These are phyloP conservation scores for Mycogone perniciosa DNA, from an alignment of 2,329 filamentous ascomycete species.

Conservation along the genomic window DNA sequence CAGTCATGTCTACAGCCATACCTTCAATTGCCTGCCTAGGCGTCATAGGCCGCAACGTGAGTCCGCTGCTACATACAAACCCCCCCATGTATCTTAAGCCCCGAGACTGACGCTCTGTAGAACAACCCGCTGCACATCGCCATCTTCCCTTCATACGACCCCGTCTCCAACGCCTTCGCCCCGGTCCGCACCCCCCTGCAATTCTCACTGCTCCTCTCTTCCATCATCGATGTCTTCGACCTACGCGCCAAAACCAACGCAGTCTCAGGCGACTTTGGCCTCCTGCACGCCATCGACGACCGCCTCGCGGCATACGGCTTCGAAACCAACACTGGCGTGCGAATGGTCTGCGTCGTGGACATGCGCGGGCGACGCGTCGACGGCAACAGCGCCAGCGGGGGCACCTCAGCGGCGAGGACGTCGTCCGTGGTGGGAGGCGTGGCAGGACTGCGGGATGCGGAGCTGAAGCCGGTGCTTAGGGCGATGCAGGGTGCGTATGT, in stretches of 20 bases:
- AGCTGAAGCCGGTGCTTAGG: slow-evolving; percentile 83
- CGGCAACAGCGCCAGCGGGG: slow-evolving; percentile 11
- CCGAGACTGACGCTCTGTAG: slow-evolving; percentile 38
- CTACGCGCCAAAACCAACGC: slow-evolving; percentile 69
- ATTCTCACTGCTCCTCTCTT: slow-evolving; percentile 85
- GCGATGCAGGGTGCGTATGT: slow-evolving; percentile 93
- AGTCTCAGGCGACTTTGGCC: slow-evolving; percentile 75
- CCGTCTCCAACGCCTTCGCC: slow-evolving; percentile 43
- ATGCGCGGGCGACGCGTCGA: slow-evolving; percentile 48
- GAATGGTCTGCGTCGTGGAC: slow-evolving; percentile 85
- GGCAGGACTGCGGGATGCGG: slow-evolving; percentile 72
- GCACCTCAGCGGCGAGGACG: slow-evolving; percentile 12
- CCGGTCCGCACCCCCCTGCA: slow-evolving; percentile 70
- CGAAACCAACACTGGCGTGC: slow-evolving; percentile 91
- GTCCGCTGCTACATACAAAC: slow-evolving; percentile 20
- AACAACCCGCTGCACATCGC: slow-evolving; percentile 95
- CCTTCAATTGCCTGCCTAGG: slow-evolving; percentile 89
- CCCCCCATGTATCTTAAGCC: neutral
- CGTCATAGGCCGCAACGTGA: slow-evolving; percentile 86
- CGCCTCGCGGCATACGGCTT: slow-evolving; percentile 89
- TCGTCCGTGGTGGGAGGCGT: slow-evolving; percentile 29
- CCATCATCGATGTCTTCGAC: slow-evolving; percentile 90
- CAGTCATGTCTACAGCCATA: slow-evolving; percentile 51
- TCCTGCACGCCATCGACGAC: slow-evolving; percentile 91
- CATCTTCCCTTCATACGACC: slow-evolving; percentile 71